Percentiles rank a stretch among this genome's conserved stretches.
These are phyloP conservation scores for Xylaria sp. DNA, from an alignment of 2,329 filamentous ascomycete genomes.

Conservation along the genomic window DNA sequence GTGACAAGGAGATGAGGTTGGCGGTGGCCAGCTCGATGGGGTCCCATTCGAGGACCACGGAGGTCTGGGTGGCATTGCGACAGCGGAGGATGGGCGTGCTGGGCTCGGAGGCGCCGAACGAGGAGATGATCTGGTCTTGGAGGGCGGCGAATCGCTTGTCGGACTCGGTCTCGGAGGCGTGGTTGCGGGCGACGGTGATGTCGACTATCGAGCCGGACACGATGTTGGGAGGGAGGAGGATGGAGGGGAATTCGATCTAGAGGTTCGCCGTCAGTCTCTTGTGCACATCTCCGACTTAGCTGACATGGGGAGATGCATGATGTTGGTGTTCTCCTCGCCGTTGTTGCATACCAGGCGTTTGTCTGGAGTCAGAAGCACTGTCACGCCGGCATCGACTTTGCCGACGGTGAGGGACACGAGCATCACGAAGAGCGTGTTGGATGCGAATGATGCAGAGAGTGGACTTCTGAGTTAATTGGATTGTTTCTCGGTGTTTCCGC, in stretches of 20 bases:
- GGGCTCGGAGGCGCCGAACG: constrained; percentile 85
- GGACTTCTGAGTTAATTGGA: constrained; percentile 1
- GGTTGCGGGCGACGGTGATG: constrained; percentile 92
- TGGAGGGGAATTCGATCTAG: constrained; percentile 98
- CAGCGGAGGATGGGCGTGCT: constrained; percentile 83
- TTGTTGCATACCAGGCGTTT: constrained; percentile 81
- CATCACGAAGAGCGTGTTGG: constrained; percentile 66
- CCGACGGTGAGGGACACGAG: constrained; percentile 97
- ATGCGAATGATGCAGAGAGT: neutral
- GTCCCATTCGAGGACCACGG: constrained; percentile 97
- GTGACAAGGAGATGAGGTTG: constrained; percentile 85
- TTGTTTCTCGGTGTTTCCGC: neutral
- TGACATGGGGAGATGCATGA: neutral
- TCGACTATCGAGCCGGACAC: constrained; percentile 97
- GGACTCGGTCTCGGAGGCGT: constrained; percentile 77
- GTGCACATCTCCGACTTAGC: too few species aligned
- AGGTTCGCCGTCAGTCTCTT: constrained; percentile 37
- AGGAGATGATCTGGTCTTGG: constrained; percentile 87
- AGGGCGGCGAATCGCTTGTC: constrained; percentile 81
- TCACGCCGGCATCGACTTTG: constrained; percentile 98
- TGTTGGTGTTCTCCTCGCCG: neutral
- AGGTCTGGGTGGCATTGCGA: constrained; percentile 98
- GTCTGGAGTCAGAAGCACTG: constrained; percentile 94
- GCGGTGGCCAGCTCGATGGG: constrained; percentile 92
- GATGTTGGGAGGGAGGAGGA: constrained; percentile 94